Evolutionary conservation across 768 basidiomycete species (phyloP).

Genomic region (Tylopilus sp.): DNA sequence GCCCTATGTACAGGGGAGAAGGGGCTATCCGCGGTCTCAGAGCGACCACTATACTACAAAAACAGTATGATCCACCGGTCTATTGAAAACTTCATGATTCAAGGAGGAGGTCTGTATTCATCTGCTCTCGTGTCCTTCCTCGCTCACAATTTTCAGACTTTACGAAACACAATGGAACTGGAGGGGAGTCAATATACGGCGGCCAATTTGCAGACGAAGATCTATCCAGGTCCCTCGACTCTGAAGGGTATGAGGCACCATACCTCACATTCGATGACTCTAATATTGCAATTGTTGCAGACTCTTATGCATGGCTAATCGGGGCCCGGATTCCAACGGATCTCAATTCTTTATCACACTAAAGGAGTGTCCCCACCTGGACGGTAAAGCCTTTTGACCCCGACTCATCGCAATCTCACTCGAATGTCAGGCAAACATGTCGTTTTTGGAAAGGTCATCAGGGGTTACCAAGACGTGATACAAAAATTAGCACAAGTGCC

Average conservation of each 20-base stretch:
- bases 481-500: constrained; percentile 57
- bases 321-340: constrained; percentile 78
- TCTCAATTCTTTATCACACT: constrained; percentile 88
- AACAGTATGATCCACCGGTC: constrained; percentile 74
- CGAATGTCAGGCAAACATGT: constrained; percentile 52
- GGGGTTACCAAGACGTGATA: constrained; percentile 59
- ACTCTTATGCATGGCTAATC: constrained; percentile 88
- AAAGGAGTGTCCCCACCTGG: constrained; percentile 66
- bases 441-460: constrained; percentile 52
- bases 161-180: constrained; percentile 73
- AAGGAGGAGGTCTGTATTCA: constrained; percentile 60
- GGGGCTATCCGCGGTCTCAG: constrained; percentile 59
- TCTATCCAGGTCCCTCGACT: constrained; percentile 57
- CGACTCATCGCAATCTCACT: background rate
- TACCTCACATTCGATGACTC: background rate
- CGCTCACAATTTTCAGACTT: constrained; percentile 47
- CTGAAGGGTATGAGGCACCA: constrained; percentile 46
- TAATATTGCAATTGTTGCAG: constrained; percentile 28
- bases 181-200: constrained; percentile 82
- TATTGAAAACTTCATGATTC: constrained; percentile 77
- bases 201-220: constrained; percentile 77
- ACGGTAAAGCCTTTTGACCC: constrained; percentile 43
- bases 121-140: background rate
- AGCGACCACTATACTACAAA: constrained; percentile 81
- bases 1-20: constrained; percentile 84